Evolutionary conservation across 2,329 filamentous ascomycete genomes (phyloP).

Genomic region (Aspergillus neotritici): DNA sequence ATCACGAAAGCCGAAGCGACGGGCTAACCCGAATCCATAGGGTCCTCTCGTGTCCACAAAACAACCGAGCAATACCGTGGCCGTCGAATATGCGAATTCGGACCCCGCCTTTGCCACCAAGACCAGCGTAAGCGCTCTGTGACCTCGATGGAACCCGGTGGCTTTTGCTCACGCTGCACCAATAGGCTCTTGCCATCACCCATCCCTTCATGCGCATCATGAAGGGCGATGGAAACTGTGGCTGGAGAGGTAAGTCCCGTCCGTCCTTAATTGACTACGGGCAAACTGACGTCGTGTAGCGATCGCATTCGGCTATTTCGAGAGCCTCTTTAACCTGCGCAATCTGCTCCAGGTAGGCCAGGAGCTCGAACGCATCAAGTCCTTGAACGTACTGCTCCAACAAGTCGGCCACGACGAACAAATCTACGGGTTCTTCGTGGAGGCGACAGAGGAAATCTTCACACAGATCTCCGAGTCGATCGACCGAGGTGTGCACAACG

Average conservation of each 20-base stretch:
- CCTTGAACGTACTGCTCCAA: slow-evolving; percentile 64
- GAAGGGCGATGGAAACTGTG: slow-evolving; percentile 91
- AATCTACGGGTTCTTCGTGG: slow-evolving; percentile 76
- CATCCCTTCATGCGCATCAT: slow-evolving; percentile 85
- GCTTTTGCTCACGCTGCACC: slow-evolving; percentile 11
- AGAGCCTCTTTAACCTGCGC: slow-evolving; percentile 66
- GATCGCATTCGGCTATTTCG: slow-evolving; percentile 88
- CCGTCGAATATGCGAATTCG: slow-evolving; percentile 80
- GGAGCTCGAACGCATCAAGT: slow-evolving; percentile 67
- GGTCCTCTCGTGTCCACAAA: slow-evolving; percentile 77
- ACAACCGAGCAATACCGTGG: slow-evolving; percentile 69
- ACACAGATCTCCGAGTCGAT: slow-evolving; percentile 57
- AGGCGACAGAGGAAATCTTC: slow-evolving; percentile 66
- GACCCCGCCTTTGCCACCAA: slow-evolving; percentile 81
- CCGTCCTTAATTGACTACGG: slow-evolving; percentile 5
- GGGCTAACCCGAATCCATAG: slow-evolving; percentile 46
- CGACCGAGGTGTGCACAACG: slow-evolving; percentile 50
- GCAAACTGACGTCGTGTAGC: slow-evolving; percentile 49
- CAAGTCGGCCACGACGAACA: slow-evolving; percentile 62
- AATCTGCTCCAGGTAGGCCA: slow-evolving; percentile 60
- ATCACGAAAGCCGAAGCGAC: background rate
- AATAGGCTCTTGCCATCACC: slow-evolving; percentile 69
- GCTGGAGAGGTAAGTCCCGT: slow-evolving; percentile 81
- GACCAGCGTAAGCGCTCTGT: slow-evolving; percentile 58
- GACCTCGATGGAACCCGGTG: background rate